Evolutionary conservation across 2,329 filamentous ascomycete species (phyloP), one percentile per base, ranked within the genome.

Genomic region (Parafenestella ontariensis): DNA sequence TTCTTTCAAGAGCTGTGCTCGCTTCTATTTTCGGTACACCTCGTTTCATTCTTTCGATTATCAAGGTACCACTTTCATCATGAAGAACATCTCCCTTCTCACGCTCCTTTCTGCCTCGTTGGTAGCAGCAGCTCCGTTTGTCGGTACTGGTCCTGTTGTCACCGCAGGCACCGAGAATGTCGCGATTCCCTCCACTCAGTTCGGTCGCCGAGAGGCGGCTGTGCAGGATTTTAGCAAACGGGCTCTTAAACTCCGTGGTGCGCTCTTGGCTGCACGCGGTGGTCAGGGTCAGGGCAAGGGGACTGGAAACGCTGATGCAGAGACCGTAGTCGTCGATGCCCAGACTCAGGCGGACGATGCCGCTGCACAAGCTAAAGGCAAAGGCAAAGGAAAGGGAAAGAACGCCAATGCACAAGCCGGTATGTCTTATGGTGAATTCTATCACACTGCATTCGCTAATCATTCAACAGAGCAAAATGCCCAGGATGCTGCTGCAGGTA

Each of bases 1-100:
- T 69, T 68, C 57, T 64, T 68, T 43, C 51, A 40, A 65, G 72
- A 74, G 71, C 72, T 74, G 72, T 70, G 72, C 72, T 75, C 70
- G 67, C 46, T 59, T 50, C 64, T 62, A 51, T 46, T 65, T 56
- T 70, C 61, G 54, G 59, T 54, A 64, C 48, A 56, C 28, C 56
- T 65, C 63, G 58, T 54, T 69, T 54, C 63, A 66, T 63, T 57
- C 46, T 49, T 65, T 55, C 50, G 20, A 48, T 24, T 28, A 28
- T 49, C 42, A 52, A 54, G 24, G 36, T 31, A 26, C 49, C 37
- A 46, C 40, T 39, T 56, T 65, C 70, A 72, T 41, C 54, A 75
- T 76, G 73, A 76, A 70, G 71, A 66, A 61, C 44, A 60, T 65
- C 29, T 58, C 72, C 40, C 64, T 75, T 58, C 61, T 75, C 49